Evolutionary conservation across 139 green algal genomes (phyloP).

Genomic region (Micractinium sp.): DNA sequence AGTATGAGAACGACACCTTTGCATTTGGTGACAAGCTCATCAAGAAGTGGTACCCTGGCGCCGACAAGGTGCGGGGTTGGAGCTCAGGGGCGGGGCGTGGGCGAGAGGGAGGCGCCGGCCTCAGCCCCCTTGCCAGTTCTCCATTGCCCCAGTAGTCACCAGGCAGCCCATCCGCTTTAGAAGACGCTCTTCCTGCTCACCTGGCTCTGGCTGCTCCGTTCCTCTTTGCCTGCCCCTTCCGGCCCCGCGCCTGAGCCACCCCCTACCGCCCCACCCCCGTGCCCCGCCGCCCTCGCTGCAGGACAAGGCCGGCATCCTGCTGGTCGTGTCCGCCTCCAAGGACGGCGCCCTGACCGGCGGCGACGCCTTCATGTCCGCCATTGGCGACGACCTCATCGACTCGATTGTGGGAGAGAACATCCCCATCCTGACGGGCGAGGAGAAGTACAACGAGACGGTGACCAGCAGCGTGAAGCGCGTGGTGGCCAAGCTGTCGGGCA

Average conservation of each 20-base stretch:
- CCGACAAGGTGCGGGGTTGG: background rate
- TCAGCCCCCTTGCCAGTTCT: background rate
- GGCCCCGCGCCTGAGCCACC: background rate
- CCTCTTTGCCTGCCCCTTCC: background rate
- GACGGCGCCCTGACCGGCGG: conserved; percentile 95
- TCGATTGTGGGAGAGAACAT: conserved; percentile 91
- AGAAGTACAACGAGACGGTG: conserved; percentile 76
- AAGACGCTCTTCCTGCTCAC: too few relatives aligned
- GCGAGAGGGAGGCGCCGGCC: background rate
- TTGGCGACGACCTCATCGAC: conserved; percentile 97
- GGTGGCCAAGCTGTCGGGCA: conserved; percentile 79
- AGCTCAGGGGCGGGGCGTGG: background rate
- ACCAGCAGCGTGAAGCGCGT: conserved; percentile 80
- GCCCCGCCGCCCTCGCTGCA: conserved; percentile 25
- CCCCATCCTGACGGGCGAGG: conserved; percentile 86
- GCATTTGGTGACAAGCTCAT: conserved; percentile 92
- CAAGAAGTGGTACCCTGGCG: conserved; percentile 82
- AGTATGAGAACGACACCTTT: conserved; percentile 96
- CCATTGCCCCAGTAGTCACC: background rate
- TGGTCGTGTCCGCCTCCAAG: conserved; percentile 95
- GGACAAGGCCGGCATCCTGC: conserved; percentile 91
- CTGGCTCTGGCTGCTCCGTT: background rate
- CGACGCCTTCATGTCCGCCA: conserved; percentile 75
- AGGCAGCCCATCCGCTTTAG: background rate
- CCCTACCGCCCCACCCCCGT: background rate